phyloP scores from a whole-genome alignment of 2,329 filamentous ascomycete genomes.

The Diaporthe eres region DNA sequence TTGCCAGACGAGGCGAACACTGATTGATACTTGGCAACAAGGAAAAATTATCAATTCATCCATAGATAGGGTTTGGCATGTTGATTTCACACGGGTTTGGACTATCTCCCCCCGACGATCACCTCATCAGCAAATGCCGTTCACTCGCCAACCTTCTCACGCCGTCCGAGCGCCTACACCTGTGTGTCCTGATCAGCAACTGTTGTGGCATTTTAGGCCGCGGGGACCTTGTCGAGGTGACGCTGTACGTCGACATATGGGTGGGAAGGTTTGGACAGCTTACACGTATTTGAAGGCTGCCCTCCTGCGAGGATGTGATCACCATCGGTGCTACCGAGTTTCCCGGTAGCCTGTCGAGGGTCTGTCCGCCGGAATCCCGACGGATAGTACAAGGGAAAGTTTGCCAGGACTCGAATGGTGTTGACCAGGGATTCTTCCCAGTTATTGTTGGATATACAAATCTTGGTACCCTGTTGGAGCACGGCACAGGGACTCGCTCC shows the following conservation, averaged over 20 bases:
- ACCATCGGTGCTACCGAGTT: background rate
- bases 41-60: background rate
- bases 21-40: background rate
- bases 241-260: no score
- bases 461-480: background rate
- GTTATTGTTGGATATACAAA: constrained; percentile 26
- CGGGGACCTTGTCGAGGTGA: background rate
- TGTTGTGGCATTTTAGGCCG: background rate
- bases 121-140: background rate
- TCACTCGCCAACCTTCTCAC: background rate
- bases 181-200: background rate
- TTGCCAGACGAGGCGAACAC: background rate
- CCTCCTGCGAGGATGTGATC: background rate
- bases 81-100: background rate
- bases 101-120: background rate
- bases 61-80: background rate
- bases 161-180: background rate
- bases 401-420: background rate
- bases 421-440: constrained; percentile 20
- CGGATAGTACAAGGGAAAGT: background rate
- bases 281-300: background rate
- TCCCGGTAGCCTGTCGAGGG: background rate
- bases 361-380: constrained; percentile 10
- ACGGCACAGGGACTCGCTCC: background rate
- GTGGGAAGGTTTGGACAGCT: background rate